Evolutionary conservation across 441 rosid genomes (phyloP), one percentile per base, ranked within the genome.

Genomic region (Pelargonium cotyledonis): DNA sequence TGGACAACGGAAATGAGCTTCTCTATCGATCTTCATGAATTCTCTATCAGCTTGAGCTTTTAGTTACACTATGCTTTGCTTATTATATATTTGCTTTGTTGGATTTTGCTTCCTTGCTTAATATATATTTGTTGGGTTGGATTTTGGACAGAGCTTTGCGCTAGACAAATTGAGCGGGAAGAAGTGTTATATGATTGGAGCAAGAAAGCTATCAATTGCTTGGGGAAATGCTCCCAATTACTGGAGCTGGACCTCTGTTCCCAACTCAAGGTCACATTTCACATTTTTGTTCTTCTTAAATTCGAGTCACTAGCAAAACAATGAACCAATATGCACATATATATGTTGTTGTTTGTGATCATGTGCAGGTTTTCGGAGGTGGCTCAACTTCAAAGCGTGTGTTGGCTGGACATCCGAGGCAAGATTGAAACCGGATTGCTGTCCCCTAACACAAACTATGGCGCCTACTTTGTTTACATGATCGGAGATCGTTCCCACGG

Each of bases 111-210:
- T 61, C 29, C 4, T 3, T 10, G 11, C 46, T 64, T 10, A 12
- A 10, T 26, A 61, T 26, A 61, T 15, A 5, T 19, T 8, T 16
- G 3, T 26, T 19, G 16, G 11, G 6, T 19, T 15, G 10, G 65
- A 11, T 6, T 44, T 11, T 44, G 8, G 9, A 16, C 66, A 64
- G 66, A 64, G 44, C 15, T 64, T 64, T 35, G n/a, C 8, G 18
- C 8, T 64, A 5, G 66, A 40, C 10, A 65, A 40, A 46, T 65
- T 10, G 12, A 65, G 21, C 5, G 68, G 68, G 53, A 41, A 65
- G 68, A 65, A 65, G 11, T 65, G 51, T 65, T 65, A 35, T 11
- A 65, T 40, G 68, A 8, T 65, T 5, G 53, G 23, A n/a, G 68
- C 53, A 11, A 38, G 47, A 23, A 14, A 65, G 11, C 23, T 65